Evolutionary conservation across 2,329 filamentous ascomycete species (phyloP), one percentile per base, ranked within the genome.

Genomic region (Venturia effusa): DNA sequence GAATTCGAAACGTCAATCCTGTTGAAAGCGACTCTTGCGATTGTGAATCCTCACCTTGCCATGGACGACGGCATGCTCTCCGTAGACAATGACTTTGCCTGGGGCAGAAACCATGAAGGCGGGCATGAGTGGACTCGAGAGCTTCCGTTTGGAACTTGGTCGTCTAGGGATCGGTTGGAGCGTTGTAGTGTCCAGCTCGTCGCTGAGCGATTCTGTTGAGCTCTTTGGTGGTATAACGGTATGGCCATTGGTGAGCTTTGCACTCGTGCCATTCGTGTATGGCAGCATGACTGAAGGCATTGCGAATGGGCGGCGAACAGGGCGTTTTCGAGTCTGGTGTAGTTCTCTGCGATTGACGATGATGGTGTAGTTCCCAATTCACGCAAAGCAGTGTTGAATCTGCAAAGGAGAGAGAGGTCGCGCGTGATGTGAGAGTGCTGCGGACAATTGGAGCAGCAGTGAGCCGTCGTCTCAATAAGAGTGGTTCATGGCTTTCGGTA

Each of bases 21-120:
- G n/a, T 30, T 24, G 37, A 17, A 51, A 7, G 19, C 24, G 27
- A 22, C 43, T 4, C 4, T 41, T 40, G 34, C 22, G 19, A 22
- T 32, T 19, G 41, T 39, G 8, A 1, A 13, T 40, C 45, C 41
- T 62, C 78, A 90, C 89, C 84, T 97, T 97, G 72, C 92, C 92
- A 73, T 99, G 86, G 24, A 99, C 94, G n/a, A 97, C 94, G 2
- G 94, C 89, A 78, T 99, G 94, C 76, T 99, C 94, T 68, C 94
- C 94, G 77, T 93, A 97, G 62, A 97, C 90, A 74, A 99, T 99
- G 72, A 97, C 94, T 75, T 99, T 99, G 67, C 93, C 95, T 0
- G 94, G 94, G 2, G 95, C 93, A 19, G 94, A 97, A 64, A 97
- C 92, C 90, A 99, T 96, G 74, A 99, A 99, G 66, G 92, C 81